A percentile compares a stretch with the other conserved stretches of the same genome.
phyloP scores from a whole-genome alignment of 2,329 filamentous ascomycete species.

The Neurospora crassa region DNA sequence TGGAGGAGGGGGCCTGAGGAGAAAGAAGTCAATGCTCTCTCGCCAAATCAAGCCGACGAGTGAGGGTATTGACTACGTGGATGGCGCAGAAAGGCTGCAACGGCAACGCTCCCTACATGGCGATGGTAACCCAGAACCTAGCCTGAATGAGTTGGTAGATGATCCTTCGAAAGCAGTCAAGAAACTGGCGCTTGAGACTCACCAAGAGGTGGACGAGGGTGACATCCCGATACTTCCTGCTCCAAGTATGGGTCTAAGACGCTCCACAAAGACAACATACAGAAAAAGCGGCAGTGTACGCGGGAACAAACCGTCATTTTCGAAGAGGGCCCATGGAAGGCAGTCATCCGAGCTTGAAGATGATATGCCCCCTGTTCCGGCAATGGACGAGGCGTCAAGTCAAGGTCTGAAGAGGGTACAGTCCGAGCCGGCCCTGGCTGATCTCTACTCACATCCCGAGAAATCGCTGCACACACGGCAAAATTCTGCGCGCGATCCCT shows the following conservation, averaged over 20 bases:
- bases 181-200: conserved; percentile 52
- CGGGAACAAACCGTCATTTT: conserved; percentile 65
- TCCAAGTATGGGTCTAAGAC: conserved; percentile 68
- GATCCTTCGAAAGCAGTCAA: conserved; percentile 66
- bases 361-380: conserved; percentile 31
- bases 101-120: conserved; percentile 57
- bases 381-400: conserved; percentile 36
- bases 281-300: conserved; percentile 75
- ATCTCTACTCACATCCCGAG: conserved; percentile 55
- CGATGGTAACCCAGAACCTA: conserved; percentile 50
- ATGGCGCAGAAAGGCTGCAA: conserved; percentile 73
- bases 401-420: conserved; percentile 52
- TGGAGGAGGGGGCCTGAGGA: conserved; percentile 46
- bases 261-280: conserved; percentile 89
- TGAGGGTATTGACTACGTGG: conserved; percentile 55
- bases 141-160: conserved; percentile 71
- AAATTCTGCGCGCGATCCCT: conserved; percentile 37
- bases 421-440: conserved; percentile 54
- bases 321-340: conserved; percentile 58
- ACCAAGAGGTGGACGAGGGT: conserved; percentile 40
- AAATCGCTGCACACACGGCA: conserved; percentile 38
- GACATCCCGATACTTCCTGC: conserved; percentile 83
- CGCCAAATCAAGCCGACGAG: conserved; percentile 73
- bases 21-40: conserved; percentile 95
- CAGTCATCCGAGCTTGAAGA: conserved; percentile 47